Base-by-base conservation (phyloP, 169 alveolate species). In the Blepharisma undulans region DNA sequence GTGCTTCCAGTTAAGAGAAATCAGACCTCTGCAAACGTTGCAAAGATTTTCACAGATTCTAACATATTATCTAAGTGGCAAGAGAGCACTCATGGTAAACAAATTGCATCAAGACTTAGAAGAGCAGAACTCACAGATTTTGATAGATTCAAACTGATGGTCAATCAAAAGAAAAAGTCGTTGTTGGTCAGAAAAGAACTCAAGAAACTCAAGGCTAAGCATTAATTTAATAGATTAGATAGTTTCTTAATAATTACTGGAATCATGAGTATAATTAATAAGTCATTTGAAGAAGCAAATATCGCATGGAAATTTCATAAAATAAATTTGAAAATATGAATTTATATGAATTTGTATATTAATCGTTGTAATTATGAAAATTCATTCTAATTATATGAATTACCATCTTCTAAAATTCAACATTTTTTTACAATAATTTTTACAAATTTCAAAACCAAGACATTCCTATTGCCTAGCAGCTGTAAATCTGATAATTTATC, bases 121-220 rank as follows among this genome's bases (percentile, higher is more conserved):
- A 61, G 91, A 32, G 91, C 91, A 21, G 27, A 60, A 27, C 34
- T 86, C 48, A 86, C 91, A 27, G 91, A 86, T 32, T 86, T 86
- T 27, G 91, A 66, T 19, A 86, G 91, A 36, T 86, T 86, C 66
- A 71, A 86, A 32, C 84, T 86, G 18, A 86, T 86, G 91, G 91
- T 72, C 61, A 27, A 21, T 10, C 80, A 86, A 36, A 86, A 86
- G 66, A 86, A 86, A 34, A 61, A 72, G 66, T 29, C 76, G 10
- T 27, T 16, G 25, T 36, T 72, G 59, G 59, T 86, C 76, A 61
- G 36, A 60, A 12, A 72, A 71, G 91, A 86, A 72, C 27, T 86
- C 32, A 72, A 86, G 30, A 86, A 86, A 72, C 60, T 82, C 89
- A 78, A 78, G 34, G 66, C 86, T 29, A 78, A 78, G 34, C 86